Conservation (phyloP, 352 stramenopile genomes). For the Pythium biforme region DNA sequence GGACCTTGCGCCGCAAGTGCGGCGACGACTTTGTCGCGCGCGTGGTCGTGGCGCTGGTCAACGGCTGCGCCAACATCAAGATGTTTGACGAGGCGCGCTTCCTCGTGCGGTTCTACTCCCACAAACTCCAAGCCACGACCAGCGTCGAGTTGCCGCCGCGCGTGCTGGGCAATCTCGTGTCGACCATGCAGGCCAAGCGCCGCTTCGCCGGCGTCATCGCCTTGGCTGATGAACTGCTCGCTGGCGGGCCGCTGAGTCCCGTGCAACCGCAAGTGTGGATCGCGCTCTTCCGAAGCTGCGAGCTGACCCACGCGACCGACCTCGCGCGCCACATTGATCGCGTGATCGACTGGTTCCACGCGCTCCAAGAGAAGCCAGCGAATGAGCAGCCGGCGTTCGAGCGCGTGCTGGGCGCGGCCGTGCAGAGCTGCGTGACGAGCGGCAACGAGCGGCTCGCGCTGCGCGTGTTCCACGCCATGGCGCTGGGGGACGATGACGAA, state of each 20-base stretch:
- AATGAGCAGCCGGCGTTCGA: slow-evolving; percentile 36
- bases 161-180: slow-evolving; percentile 53
- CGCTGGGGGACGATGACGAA: slow-evolving; percentile 21
- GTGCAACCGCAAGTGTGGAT: slow-evolving; percentile 71
- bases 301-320: slow-evolving; percentile 5
- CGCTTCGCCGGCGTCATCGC: slow-evolving; percentile 32
- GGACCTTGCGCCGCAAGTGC: slow-evolving; percentile 33
- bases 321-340: slow-evolving; percentile 16
- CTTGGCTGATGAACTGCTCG: slow-evolving; percentile 41
- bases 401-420: slow-evolving; percentile 61
- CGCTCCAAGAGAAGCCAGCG: not conserved
- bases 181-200: slow-evolving; percentile 39
- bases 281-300: slow-evolving; percentile 48
- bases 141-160: slow-evolving; percentile 35
- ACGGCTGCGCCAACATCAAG: slow-evolving; percentile 64
- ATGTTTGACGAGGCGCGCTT: slow-evolving; percentile 50
- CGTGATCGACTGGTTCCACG: slow-evolving; percentile 43
- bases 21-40: slow-evolving; percentile 43
- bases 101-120: slow-evolving; percentile 53
- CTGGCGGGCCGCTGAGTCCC: slow-evolving; percentile 29
- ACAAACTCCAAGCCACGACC: not conserved
- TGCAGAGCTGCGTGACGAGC: slow-evolving; percentile 55
- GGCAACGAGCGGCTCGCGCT: slow-evolving; percentile 47
- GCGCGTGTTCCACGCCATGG: slow-evolving; percentile 45
- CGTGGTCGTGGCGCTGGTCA: slow-evolving; percentile 50